phyloP scores from a whole-genome alignment of 2,329 filamentous ascomycete species.

The Dactylellina parvicollis region DNA sequence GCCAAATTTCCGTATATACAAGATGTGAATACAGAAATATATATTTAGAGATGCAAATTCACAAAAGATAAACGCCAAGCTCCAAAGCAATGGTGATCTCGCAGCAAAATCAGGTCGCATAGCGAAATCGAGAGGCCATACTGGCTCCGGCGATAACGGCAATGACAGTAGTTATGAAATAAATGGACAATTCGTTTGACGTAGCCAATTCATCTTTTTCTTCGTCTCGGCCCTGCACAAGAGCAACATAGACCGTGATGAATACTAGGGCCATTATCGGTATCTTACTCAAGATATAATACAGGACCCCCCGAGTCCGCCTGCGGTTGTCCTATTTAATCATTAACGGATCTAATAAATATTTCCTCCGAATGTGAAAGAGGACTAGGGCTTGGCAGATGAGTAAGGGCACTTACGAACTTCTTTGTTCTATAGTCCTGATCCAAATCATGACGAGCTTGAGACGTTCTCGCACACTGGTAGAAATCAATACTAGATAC shows the following conservation, averaged over 20 bases:
- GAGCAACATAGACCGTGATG: constrained; percentile 22
- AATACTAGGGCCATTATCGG: constrained; percentile 17
- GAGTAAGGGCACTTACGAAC: constrained; percentile 70
- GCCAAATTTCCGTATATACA: too few species aligned
- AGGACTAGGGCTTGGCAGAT: not conserved
- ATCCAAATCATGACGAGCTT: constrained; percentile 87
- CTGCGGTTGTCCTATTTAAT: constrained; percentile 42
- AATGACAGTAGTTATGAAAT: constrained; percentile 30
- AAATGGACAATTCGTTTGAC: constrained; percentile 8
- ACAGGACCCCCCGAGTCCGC: constrained; percentile 31
- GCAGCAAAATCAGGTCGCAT: not conserved
- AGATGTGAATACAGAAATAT: too few species aligned
- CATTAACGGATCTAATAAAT: constrained; percentile 27
- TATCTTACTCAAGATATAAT: constrained; percentile 24
- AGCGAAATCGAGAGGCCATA: constrained; percentile 3
- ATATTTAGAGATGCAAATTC: not conserved
- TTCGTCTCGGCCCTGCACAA: constrained; percentile 2
- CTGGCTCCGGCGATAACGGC: constrained; percentile 22
- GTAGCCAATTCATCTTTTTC: not conserved
- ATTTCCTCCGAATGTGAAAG: not conserved
- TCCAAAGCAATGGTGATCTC: not conserved
- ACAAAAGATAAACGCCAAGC: not conserved
- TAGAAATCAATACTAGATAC: constrained; percentile 77
- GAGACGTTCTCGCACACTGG: constrained; percentile 79
- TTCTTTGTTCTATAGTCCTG: constrained; percentile 73